Evolutionary conservation across 2,329 filamentous ascomycete species (phyloP).

Genomic region (Aspergillus phoenicis): DNA sequence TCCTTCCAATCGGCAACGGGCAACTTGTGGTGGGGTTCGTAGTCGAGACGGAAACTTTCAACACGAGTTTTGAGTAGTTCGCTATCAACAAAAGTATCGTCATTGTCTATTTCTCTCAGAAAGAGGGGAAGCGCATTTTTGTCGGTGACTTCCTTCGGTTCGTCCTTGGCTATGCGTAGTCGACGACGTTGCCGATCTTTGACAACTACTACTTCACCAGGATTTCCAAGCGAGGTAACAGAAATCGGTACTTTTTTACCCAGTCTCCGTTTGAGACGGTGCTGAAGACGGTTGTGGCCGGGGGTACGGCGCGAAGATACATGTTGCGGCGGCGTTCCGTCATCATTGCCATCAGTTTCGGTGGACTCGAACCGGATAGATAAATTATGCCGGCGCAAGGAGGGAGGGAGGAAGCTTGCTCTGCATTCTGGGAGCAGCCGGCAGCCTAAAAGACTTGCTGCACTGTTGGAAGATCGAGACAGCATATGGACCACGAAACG

Average conservation of each 20-base stretch:
- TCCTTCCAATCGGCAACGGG: slow-evolving; percentile 31
- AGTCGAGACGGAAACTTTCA: slow-evolving; percentile 28
- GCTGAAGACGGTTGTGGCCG: not conserved
- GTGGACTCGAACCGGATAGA: slow-evolving; percentile 26
- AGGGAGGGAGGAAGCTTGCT: slow-evolving; percentile 6
- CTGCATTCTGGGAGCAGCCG: slow-evolving; percentile 18
- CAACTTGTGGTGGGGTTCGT: slow-evolving; percentile 31
- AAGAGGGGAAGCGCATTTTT: slow-evolving; percentile 26
- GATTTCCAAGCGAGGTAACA: slow-evolving; percentile 39
- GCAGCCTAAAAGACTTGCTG: slow-evolving; percentile 26
- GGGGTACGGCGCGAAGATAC: not conserved
- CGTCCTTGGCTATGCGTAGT: not conserved
- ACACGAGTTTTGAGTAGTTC: slow-evolving; percentile 29
- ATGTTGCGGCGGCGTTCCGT: not conserved
- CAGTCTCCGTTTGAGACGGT: not conserved
- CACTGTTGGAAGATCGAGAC: slow-evolving; percentile 25
- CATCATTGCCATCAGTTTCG: slow-evolving; percentile 5
- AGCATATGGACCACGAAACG: slow-evolving; percentile 28
- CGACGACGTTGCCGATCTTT: slow-evolving; percentile 27
- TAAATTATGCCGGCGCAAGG: slow-evolving; percentile 16
- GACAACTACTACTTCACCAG: slow-evolving; percentile 42
- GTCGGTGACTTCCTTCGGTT: slow-evolving; percentile 7
- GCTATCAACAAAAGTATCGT: slow-evolving; percentile 17
- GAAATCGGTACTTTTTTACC: slow-evolving; percentile 28
- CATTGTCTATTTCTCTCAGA: slow-evolving; percentile 30